A percentile compares a stretch with the other conserved stretches of the same genome.
Evolutionary conservation across 345 rosid genomes (phyloP).

Genomic region (Lumnitzera racemosa): DNA sequence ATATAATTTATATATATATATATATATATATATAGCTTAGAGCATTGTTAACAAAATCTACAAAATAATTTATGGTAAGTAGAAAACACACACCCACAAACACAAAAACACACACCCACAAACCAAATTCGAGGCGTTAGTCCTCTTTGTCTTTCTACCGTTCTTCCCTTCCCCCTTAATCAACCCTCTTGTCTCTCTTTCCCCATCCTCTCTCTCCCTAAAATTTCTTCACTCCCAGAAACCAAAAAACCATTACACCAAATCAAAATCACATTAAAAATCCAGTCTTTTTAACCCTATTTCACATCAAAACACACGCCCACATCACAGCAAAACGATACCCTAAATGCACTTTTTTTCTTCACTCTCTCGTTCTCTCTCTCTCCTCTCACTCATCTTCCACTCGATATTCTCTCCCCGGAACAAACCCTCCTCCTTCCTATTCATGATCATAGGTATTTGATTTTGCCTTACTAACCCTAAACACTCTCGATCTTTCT

Average conservation of each 20-base stretch:
- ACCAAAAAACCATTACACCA: too few relatives aligned
- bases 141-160: too few relatives aligned
- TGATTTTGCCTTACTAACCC: slow-evolving; percentile 21
- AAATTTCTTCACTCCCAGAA: too few relatives aligned
- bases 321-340: background rate
- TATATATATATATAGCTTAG: too few relatives aligned
- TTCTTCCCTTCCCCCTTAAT: too few relatives aligned
- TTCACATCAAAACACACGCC: background rate
- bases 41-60: too few relatives aligned
- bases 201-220: too few relatives aligned
- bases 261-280: background rate
- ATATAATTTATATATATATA: too few relatives aligned
- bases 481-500: slow-evolving; percentile 40
- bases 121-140: background rate
- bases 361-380: background rate
- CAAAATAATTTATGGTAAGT: too few relatives aligned
- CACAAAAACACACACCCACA: background rate
- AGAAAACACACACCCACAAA: background rate
- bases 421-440: background rate
- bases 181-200: too few relatives aligned
- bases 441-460: slow-evolving; percentile 17
- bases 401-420: background rate
- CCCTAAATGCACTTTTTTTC: background rate
- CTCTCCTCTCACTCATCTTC: slow-evolving; percentile 1
- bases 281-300: background rate